Percentiles rank a stretch among this genome's conserved stretches.
phyloP scores from a whole-genome alignment of 352 stramenopile species.

The Phytophthora podocarpi region DNA sequence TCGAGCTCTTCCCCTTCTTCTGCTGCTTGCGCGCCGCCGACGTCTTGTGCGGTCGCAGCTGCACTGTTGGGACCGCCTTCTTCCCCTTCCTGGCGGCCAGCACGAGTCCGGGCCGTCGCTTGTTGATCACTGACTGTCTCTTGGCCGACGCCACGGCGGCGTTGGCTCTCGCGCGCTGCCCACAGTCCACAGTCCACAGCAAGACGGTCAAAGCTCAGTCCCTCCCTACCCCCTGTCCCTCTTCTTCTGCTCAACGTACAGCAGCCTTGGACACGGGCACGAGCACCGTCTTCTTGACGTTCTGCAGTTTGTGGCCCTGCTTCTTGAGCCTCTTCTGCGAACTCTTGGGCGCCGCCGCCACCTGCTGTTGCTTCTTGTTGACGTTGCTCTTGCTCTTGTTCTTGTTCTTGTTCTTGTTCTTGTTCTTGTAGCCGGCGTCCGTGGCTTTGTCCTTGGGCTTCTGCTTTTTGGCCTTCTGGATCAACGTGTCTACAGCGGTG shows the following conservation, averaged over 20 bases:
- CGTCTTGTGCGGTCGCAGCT: slow-evolving; percentile 52
- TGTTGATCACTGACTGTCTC: slow-evolving; percentile 75
- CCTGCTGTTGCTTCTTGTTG: slow-evolving; percentile 4
- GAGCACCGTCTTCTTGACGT: slow-evolving; percentile 78
- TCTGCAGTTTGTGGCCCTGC: slow-evolving; percentile 55
- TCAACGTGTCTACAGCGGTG: slow-evolving; percentile 40
- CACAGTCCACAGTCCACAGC: not conserved
- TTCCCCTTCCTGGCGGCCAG: slow-evolving; percentile 37
- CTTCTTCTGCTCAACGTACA: slow-evolving; percentile 34
- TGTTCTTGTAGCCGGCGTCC: slow-evolving; percentile 8
- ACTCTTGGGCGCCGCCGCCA: too few species aligned
- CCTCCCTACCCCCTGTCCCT: not conserved
- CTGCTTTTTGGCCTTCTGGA: slow-evolving; percentile 49
- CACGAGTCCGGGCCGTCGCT: slow-evolving; percentile 62
- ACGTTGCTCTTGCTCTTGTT: too few species aligned
- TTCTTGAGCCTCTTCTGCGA: slow-evolving; percentile 30
- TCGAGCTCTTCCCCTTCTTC: slow-evolving; percentile 15
- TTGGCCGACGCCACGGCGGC: slow-evolving; percentile 59
- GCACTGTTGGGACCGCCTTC: slow-evolving; percentile 34
- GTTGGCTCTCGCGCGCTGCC: slow-evolving; percentile 47
- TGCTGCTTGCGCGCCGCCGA: slow-evolving; percentile 43
- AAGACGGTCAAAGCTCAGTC: not conserved
- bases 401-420: slow-evolving; percentile 20
- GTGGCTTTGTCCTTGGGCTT: slow-evolving; percentile 24
- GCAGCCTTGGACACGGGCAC: slow-evolving; percentile 67